phyloP scores from a whole-genome alignment of 2,329 filamentous ascomycete species.

The Talaromyces funiculosus region DNA sequence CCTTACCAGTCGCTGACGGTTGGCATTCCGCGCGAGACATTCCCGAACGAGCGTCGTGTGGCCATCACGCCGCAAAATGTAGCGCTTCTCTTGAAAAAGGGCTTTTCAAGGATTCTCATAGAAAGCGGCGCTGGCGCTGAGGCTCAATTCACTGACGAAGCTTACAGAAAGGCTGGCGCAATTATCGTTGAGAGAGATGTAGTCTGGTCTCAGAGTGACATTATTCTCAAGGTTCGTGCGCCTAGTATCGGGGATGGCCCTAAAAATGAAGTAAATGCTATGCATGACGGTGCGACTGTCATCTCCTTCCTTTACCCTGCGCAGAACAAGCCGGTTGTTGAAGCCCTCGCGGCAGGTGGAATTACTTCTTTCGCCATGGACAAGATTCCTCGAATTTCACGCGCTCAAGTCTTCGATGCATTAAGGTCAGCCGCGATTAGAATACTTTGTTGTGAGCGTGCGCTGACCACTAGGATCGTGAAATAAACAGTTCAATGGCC shows the following conservation, averaged over 20 bases:
- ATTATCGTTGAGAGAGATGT: conserved; percentile 63
- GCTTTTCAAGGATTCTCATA: conserved; percentile 69
- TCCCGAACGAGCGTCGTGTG: conserved; percentile 71
- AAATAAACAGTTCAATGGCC: conserved; percentile 69
- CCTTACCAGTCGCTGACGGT: conserved; percentile 70
- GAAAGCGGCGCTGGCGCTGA: conserved; percentile 73
- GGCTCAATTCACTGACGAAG: conserved; percentile 71
- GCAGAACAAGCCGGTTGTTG: conserved; percentile 70
- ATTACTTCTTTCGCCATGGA: conserved; percentile 86
- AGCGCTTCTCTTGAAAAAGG: conserved; percentile 75
- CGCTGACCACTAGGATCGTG: background rate
- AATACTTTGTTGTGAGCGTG: background rate
- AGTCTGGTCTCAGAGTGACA: conserved; percentile 71
- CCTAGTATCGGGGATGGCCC: conserved; percentile 53
- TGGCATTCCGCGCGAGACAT: conserved; percentile 75
- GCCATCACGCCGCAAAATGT: conserved; percentile 82
- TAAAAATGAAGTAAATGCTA: conserved; percentile 60
- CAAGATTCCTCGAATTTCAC: conserved; percentile 82
- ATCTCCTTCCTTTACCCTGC: conserved; percentile 79
- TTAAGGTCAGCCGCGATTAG: conserved; percentile 41
- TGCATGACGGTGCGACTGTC: conserved; percentile 65
- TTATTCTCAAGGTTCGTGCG: conserved; percentile 77
- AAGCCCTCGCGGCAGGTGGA: conserved; percentile 63
- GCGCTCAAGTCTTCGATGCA: conserved; percentile 82
- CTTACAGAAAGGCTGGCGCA: conserved; percentile 72